Evolutionary conservation across 345 rosid genomes (phyloP), one percentile per base, ranked within the genome.

Genomic region (Citrus australasica): DNA sequence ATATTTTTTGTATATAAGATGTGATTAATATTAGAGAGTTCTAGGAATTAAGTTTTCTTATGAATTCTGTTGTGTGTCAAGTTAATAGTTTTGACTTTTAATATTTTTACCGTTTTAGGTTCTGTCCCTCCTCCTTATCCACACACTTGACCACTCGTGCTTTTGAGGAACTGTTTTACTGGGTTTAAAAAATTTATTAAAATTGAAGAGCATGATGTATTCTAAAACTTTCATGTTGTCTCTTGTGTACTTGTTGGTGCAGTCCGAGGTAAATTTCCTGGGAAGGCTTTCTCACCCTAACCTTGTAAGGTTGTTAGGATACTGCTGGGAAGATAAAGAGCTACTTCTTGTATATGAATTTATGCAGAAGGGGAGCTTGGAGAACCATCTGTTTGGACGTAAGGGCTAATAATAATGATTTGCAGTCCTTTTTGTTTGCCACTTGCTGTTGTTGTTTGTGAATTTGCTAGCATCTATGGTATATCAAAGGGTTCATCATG

Each of bases 311-410:
- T 86, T 95, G 56, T 69, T 92, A 69, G 99, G 99, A 63, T 95
- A 93, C 66, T 95, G 97, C 65, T 86, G 79, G 83, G 99, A 95
- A 76, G 91, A 88, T n/a, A 80, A 71, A 24, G 98, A 91, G 46
- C 94, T 95, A 65, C 99, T 95, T 76, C 92, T 95, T 1, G 90
- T 90, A 53, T 92, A 95, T 30, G 98, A 95, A 78, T 95, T 85
- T 71, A 92, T 93, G 98, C 98, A 92, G 69, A 95, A 89, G 79
- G 99, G 99, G 51, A 95, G 99, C 88, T 83, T 95, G 85, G 99
- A 93, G 83, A 89, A 95, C 83, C 99, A 95, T 83, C 81, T 95
- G 28, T 95, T 95, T 71, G 91, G 98, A 85, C 88, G 93, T 88
- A 88, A 87, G 91, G 62, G 69, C 80, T 75, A 66, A 10, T 6